These are phyloP conservation scores for Phtheirospermum japonicum DNA, from an alignment of 257 asterid genomes.

Conservation along the genomic window DNA sequence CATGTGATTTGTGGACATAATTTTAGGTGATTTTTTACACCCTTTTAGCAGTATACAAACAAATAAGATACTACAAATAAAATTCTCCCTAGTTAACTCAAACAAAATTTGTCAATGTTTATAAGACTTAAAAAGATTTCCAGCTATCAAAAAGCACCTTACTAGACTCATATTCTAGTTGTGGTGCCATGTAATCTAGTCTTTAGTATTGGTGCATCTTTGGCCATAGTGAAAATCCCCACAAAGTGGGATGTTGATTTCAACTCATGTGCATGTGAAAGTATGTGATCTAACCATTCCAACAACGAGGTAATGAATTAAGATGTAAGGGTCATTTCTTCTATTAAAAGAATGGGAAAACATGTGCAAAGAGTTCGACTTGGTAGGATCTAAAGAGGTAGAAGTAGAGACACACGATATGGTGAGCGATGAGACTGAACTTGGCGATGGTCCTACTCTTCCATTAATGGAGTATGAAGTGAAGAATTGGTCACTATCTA, in stretches of 20 bases:
- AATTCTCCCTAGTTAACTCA: too few species aligned
- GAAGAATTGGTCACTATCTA: background rate
- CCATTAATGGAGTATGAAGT: background rate
- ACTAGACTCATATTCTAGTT: conserved; percentile 1
- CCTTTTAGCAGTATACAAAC: too few species aligned
- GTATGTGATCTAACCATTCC: conserved; percentile 2
- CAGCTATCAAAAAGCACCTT: conserved; percentile 2
- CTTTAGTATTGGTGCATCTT: conserved; percentile 5
- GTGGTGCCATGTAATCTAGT: conserved; percentile 10
- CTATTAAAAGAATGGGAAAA: conserved; percentile 5
- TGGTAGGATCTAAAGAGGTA: background rate
- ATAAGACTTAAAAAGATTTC: background rate
- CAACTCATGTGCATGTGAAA: conserved; percentile 1
- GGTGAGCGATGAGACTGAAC: background rate
- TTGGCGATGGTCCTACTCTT: background rate
- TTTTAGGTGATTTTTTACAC: too few species aligned
- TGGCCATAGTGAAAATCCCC: background rate
- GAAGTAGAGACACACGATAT: background rate
- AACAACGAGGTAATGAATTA: conserved; percentile 7
- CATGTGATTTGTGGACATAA: too few species aligned
- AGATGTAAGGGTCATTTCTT: background rate
- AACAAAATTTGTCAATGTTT: background rate
- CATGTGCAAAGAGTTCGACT: background rate
- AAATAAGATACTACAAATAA: too few species aligned
- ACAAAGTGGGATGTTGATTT: conserved; percentile 8